A percentile compares a stretch with the other conserved stretches of the same genome.
Conservation (phyloP, 805 yeast genomes). For the Myxozyma sirexii region DNA sequence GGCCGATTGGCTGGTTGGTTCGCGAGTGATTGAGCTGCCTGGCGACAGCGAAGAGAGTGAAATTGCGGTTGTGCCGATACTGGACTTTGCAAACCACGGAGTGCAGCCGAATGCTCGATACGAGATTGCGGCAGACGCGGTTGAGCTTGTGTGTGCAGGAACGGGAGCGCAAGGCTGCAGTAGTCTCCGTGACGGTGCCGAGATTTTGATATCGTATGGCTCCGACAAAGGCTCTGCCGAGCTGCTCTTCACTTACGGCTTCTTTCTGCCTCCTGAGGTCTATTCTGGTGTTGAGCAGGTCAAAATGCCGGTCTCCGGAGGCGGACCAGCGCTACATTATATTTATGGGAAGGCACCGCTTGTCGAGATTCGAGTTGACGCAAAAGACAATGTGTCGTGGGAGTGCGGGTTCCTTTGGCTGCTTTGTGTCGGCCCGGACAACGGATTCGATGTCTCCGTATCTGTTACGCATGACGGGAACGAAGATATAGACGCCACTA, state of each 20-base stretch:
- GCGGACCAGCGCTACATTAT: conserved; percentile 14
- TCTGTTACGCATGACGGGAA: conserved; percentile 13
- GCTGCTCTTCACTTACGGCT: conserved; percentile 47
- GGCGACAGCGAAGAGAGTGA: conserved; percentile 24
- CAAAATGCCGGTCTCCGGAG: conserved; percentile 20
- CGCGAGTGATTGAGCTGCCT: conserved; percentile 43
- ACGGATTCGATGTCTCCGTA: conserved; percentile 18
- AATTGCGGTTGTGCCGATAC: conserved; percentile 56
- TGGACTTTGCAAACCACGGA: conserved; percentile 58
- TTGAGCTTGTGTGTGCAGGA: conserved; percentile 6
- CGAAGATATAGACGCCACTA: conserved; percentile 16
- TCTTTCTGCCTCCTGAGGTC: conserved; percentile 32
- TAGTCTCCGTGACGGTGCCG: conserved; percentile 36
- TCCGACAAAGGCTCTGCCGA: conserved; percentile 42
- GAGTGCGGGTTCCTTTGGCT: conserved; percentile 33
- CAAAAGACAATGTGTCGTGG: conserved; percentile 20
- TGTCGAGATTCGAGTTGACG: conserved; percentile 15
- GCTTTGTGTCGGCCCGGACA: conserved; percentile 21
- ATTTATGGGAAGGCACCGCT: conserved; percentile 25
- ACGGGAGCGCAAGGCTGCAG: conserved; percentile 9
- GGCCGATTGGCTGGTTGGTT: conserved; percentile 44
- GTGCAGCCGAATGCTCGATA: conserved; percentile 41
- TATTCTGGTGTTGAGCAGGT: conserved; percentile 16
- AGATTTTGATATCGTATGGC: conserved; percentile 46
- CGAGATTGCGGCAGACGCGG: conserved; percentile 46